These are phyloP conservation scores for Solanum bulbocastanum DNA, from an alignment of 257 asterid genomes.

Conservation along the genomic window DNA sequence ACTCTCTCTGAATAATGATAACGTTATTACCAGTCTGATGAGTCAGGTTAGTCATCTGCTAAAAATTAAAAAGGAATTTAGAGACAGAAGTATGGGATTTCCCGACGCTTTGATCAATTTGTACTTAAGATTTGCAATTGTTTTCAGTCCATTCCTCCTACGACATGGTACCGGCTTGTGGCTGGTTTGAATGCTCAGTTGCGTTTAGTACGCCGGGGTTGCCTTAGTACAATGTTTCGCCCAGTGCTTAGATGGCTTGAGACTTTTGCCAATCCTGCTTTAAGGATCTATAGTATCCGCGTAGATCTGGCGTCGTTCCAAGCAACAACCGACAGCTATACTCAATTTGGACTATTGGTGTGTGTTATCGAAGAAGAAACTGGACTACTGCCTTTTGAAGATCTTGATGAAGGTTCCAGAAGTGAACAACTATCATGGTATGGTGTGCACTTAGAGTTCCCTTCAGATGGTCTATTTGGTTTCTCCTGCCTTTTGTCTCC, in stretches of 20 bases:
- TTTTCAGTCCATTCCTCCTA: constrained; percentile 82
- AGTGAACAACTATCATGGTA: constrained; percentile 53
- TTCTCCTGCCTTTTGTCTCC: not conserved
- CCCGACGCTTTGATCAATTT: not conserved
- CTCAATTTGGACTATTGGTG: constrained; percentile 76
- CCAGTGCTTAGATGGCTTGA: constrained; percentile 78
- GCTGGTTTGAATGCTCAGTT: constrained; percentile 98
- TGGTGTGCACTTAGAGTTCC: not conserved
- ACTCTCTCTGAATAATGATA: constrained; percentile 77
- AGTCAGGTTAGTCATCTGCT: constrained; percentile 66
- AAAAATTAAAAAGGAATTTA: not conserved
- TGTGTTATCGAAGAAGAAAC: constrained; percentile 49
- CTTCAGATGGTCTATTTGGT: not conserved
- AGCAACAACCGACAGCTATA: constrained; percentile 55
- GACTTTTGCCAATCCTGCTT: constrained; percentile 77
- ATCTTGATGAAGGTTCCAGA: constrained; percentile 35
- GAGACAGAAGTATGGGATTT: not conserved
- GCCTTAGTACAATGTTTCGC: constrained; percentile 59
- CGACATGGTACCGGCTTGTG: constrained; percentile 94
- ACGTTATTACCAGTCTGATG: constrained; percentile 79
- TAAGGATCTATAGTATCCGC: constrained; percentile 48
- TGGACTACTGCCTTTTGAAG: constrained; percentile 30
- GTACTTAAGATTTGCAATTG: not conserved
- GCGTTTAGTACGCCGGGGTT: constrained; percentile 84
- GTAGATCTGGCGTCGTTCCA: constrained; percentile 87